Evolutionary conservation across 805 yeast genomes (phyloP).

Genomic region (Blastobotrys attinorum): DNA sequence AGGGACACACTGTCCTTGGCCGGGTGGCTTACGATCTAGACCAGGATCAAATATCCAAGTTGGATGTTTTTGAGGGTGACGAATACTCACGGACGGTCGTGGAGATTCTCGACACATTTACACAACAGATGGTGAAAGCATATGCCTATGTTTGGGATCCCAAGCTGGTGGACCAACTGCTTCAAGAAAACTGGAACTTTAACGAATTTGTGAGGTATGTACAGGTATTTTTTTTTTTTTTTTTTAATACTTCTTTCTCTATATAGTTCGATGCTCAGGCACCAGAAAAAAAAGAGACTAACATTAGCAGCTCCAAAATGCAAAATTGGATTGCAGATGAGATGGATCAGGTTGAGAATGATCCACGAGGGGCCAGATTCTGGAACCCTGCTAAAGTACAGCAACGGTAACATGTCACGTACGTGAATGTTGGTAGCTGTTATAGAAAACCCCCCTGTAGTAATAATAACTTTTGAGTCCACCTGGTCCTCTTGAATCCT

Average conservation of each 20-base stretch:
- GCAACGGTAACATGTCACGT: neutral
- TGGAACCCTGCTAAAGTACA: slow-evolving; percentile 9
- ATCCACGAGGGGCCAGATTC: slow-evolving; percentile 12
- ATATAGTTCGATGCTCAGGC: too few relatives aligned
- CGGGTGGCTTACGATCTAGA: slow-evolving; percentile 15
- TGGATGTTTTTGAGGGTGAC: slow-evolving; percentile 24
- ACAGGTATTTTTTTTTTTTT: neutral
- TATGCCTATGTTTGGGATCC: slow-evolving; percentile 19
- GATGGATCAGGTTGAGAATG: slow-evolving; percentile 11
- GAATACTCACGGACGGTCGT: slow-evolving; percentile 17
- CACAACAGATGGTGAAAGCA: slow-evolving; percentile 6
- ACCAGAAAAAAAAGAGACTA: too few relatives aligned
- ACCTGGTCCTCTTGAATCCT: too few relatives aligned
- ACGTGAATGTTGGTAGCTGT: too few relatives aligned
- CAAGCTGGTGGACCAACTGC: slow-evolving; percentile 8
- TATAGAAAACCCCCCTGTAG: too few relatives aligned
- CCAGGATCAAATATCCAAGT: slow-evolving; percentile 10
- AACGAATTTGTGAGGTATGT: slow-evolving; percentile 13
- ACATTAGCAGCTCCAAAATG: slow-evolving; percentile 7
- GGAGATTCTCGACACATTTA: slow-evolving; percentile 10
- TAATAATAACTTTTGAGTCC: too few relatives aligned
- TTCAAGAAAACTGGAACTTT: slow-evolving; percentile 20
- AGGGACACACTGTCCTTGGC: slow-evolving; percentile 13
- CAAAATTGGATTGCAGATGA: slow-evolving; percentile 18
- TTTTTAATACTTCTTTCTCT: too few relatives aligned